Percentiles rank a stretch among this genome's conserved stretches.
Evolutionary conservation across 495 filamentous ascomycete genomes (phyloP).

Genomic region (Penicillium nucicola): DNA sequence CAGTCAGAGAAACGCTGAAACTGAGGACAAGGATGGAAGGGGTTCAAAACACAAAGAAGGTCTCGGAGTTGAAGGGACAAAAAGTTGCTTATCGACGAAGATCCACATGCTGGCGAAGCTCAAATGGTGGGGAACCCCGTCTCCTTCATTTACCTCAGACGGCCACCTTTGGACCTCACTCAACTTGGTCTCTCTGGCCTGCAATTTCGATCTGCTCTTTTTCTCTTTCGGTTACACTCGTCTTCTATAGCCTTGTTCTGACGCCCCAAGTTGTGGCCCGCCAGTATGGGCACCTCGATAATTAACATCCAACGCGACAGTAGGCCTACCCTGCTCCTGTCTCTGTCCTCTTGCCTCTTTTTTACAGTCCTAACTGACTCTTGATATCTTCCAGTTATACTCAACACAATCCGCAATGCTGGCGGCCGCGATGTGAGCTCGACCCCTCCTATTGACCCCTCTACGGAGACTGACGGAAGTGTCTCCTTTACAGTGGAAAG

Average conservation of each 20-base stretch:
- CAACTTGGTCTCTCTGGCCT: constrained; percentile 3
- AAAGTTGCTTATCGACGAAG: constrained; percentile 23
- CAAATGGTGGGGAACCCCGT: constrained; percentile 31
- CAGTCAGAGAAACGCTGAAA: neutral
- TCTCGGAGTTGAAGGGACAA: constrained; percentile 4
- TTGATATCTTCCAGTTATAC: constrained; percentile 46
- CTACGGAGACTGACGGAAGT: constrained; percentile 26
- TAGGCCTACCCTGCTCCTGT: constrained; percentile 20
- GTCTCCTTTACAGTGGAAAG: constrained; percentile 74
- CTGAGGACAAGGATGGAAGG: neutral
- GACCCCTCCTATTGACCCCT: constrained; percentile 14
- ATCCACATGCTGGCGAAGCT: constrained; percentile 28
- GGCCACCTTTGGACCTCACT: constrained; percentile 12
- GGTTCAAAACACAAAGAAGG: neutral
- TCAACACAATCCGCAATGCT: constrained; percentile 56
- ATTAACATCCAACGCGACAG: constrained; percentile 52
- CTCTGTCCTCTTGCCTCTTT: neutral
- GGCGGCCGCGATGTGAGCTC: constrained; percentile 56
- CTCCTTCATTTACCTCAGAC: constrained; percentile 31
- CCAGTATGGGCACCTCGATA: constrained; percentile 48
- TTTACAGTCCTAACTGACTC: constrained; percentile 10
- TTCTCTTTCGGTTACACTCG: too few species aligned
- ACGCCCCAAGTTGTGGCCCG: constrained; percentile 29
- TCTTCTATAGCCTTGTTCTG: neutral
- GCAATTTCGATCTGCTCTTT: neutral